Evolutionary conservation across 768 basidiomycete species (phyloP).

Genomic region (Phaeolepiota aurea): DNA sequence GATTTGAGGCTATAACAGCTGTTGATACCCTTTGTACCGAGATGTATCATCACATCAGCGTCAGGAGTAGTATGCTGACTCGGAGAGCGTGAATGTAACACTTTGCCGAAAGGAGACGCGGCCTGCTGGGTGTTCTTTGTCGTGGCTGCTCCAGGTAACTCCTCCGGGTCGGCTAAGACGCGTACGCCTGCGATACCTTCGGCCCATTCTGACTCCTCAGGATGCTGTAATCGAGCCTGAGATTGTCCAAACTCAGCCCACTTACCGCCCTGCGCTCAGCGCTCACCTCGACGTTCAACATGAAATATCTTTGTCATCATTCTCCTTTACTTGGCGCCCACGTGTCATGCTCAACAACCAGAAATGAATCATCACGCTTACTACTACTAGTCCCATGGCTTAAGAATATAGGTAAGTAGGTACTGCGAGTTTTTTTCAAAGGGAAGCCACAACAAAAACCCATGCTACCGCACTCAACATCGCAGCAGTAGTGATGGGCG

Average conservation of each 20-base stretch:
- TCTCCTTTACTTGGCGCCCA: background rate
- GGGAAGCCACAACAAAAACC: too few relatives aligned
- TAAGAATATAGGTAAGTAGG: too few relatives aligned
- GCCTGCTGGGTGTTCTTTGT: background rate
- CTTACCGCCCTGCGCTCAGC: background rate
- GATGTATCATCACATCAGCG: background rate
- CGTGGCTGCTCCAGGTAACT: background rate
- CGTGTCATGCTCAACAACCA: background rate
- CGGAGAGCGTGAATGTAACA: background rate
- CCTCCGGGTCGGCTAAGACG: background rate
- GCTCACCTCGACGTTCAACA: background rate
- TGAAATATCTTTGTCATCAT: background rate
- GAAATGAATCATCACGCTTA: too few relatives aligned
- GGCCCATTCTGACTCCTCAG: too few relatives aligned
- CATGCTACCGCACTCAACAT: too few relatives aligned
- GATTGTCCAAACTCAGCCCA: background rate
- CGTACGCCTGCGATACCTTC: too few relatives aligned
- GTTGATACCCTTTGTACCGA: too few relatives aligned
- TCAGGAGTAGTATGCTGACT: background rate
- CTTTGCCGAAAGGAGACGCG: background rate
- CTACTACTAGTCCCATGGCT: too few relatives aligned
- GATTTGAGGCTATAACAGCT: too few relatives aligned
- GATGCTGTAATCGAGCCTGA: background rate
- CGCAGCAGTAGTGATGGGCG: too few relatives aligned
- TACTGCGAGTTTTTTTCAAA: background rate